phyloP scores from a whole-genome alignment of 2,329 filamentous ascomycete species.

The Escovopsis sp. region DNA sequence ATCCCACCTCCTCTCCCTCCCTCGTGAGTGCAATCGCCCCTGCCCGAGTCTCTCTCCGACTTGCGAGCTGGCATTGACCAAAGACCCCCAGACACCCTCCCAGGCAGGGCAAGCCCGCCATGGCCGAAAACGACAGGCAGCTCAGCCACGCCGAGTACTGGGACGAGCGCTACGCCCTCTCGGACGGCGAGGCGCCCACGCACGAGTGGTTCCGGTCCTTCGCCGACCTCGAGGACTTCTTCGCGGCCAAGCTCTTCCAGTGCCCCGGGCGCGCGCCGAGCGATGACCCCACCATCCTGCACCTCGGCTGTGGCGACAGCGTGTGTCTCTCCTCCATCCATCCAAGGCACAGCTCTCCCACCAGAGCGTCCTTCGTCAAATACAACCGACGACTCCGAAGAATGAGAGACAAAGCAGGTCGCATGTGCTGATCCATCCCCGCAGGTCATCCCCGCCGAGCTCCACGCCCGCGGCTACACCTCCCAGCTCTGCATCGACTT shows the following conservation, averaged over 20 bases:
- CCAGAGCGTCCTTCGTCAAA: too few species aligned
- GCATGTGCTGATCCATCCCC: background rate
- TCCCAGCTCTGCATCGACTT: conserved; percentile 42
- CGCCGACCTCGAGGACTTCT: conserved; percentile 29
- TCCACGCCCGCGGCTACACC: conserved; percentile 30
- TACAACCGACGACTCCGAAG: too few species aligned
- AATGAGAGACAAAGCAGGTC: too few species aligned
- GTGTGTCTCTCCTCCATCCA: conserved; percentile 14
- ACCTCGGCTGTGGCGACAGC: conserved; percentile 43
- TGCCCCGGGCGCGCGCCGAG: conserved; percentile 8
- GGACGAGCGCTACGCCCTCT: conserved; percentile 30
- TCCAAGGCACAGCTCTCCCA: background rate
- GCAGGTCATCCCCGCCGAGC: conserved; percentile 35
- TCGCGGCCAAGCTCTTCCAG: conserved; percentile 26
- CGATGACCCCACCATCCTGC: conserved; percentile 30
- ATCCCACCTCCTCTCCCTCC: too few species aligned
- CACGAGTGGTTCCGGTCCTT: conserved; percentile 42
- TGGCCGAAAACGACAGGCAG: background rate
- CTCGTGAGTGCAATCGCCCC: too few species aligned
- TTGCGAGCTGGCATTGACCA: too few species aligned
- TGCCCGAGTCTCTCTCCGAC: too few species aligned
- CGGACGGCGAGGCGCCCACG: conserved; percentile 21
- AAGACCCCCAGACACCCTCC: too few species aligned
- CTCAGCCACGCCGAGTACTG: conserved; percentile 26
- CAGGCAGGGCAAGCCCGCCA: background rate